Conservation (phyloP, 1,284 basidiomycete genomes). For the Cryptococcus maquisensis region DNA sequence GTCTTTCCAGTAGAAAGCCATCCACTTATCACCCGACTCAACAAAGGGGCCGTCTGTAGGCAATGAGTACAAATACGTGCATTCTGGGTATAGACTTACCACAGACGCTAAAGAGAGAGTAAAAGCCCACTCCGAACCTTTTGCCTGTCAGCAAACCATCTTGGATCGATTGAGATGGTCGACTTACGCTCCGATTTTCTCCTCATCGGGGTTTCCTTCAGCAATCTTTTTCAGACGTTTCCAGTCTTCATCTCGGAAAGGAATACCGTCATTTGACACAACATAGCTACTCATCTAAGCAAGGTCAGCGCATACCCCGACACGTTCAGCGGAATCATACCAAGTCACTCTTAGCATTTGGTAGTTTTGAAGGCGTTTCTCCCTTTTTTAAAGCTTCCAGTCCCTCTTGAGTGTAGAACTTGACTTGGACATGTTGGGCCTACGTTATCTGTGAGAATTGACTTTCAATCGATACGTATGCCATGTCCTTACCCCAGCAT, state of each 20-base stretch:
- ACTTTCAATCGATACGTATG: neutral
- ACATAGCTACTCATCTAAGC: constrained; percentile 49
- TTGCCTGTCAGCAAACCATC: neutral
- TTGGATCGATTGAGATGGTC: constrained; percentile 1
- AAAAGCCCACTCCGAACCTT: constrained; percentile 53
- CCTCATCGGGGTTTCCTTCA: constrained; percentile 54
- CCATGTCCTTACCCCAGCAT: constrained; percentile 60
- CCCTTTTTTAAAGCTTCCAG: constrained; percentile 51
- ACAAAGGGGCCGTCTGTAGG: constrained; percentile 82
- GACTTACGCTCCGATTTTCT: constrained; percentile 50
- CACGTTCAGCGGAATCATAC: constrained; percentile 27
- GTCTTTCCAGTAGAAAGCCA: constrained; percentile 97
- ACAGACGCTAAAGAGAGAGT: constrained; percentile 52
- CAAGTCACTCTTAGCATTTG: constrained; percentile 61
- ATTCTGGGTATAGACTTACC: constrained; percentile 19
- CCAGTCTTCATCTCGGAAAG: constrained; percentile 78
- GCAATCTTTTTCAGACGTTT: constrained; percentile 69
- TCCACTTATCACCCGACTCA: constrained; percentile 81
- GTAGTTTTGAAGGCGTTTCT: constrained; percentile 25
- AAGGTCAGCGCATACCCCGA: neutral
- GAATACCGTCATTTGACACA: constrained; percentile 82
- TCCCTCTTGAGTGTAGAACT: constrained; percentile 65
- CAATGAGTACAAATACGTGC: neutral
- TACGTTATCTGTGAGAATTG: constrained; percentile 13
- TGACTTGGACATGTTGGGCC: constrained; percentile 74